Evolutionary conservation across 2,329 filamentous ascomycete genomes (phyloP), one percentile per base, ranked within the genome.

Genomic region (Neospermospora avenae): DNA sequence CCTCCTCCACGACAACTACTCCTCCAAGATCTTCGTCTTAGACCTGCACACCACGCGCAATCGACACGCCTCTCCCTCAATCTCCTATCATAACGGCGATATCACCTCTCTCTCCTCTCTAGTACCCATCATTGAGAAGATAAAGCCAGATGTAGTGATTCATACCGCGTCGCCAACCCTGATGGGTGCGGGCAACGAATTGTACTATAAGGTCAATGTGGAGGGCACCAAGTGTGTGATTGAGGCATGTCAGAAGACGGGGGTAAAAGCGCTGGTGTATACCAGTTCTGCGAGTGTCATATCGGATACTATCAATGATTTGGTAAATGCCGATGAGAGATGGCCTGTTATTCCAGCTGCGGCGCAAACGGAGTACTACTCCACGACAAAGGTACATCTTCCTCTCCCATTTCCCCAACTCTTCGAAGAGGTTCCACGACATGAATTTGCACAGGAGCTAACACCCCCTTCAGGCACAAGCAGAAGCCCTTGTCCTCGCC

Each of bases 201-300:
- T 90, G 37, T 88, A 95, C 73, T 84, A 84, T 69, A 87, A 86
- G 73, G 89, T 98, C 72, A 99, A 98, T 74, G 87, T 96, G 55
- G 87, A 91, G 55, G 93, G 93, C 55, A 97, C 95, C 14, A 81
- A 80, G 65, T 86, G 88, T 66, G 83, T 97, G 52, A 78, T 98
- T 57, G 84, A 87, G 37, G 90, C 90, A 16, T 89, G 89, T 68
- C 82, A 83, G 71, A 79, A 83, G 66, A 82, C 83, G 39, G 87
- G 83, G 63, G 91, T 93, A 70, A 90, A 87, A 76, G 90, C 84
- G 0, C 85, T 98, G 65, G 90, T 98, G 49, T 96, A 93, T 76
- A 98, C 93, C 18, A 95, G 90, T 74, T 95, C 89, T 57, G 89
- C 90, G 56, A 96, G 91, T 62, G 88, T 96, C 63, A 80, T 96